Evolutionary conservation across 177 flowering plant species (phyloP), one percentile per base, ranked within the genome.

Genomic region (Vitis hybrid): DNA sequence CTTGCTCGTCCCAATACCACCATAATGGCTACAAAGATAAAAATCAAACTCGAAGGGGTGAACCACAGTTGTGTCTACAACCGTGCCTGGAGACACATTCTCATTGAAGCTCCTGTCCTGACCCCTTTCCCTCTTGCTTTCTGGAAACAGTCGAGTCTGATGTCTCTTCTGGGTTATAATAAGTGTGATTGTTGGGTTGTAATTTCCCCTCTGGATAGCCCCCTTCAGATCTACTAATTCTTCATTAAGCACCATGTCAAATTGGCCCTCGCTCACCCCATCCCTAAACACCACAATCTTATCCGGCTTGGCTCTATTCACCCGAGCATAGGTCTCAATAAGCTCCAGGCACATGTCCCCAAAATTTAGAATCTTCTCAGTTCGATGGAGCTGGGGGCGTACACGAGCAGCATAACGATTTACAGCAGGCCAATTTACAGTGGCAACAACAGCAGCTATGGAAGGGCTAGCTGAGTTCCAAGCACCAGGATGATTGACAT

Each of bases 181-280:
- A 8, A 92, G 59, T 2, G 97, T 90, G 20, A 92, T 76, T 1
- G 76, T 75, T 10, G 97, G 95, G 8, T 7, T 8, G 73, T 87
- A 92, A 26, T 77, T 61, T 7, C 39, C 68, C 1, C 71, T 57
- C 10, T 59, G 13, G 49, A 87, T 63, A 1, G 77, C 77, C 50
- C 10, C 68, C 80, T 82, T 85, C 10, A 92, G 66, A 57, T 82
- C 91, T 1, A 31, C n/a, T 5, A 92, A 61, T 74, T 92, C 97
- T 66, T 83, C 79, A 61, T 83, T 86, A 18, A 90, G 91, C 67
- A 86, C 95, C 95, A 90, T 92, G 63, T 85, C 88, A 71, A 87
- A 88, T 51, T 92, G 95, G 59, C 82, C 76, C n/a, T 92, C 97
- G 73, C 97, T 86, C 0, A 92, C 97, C 11, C 97, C 97, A 81